phyloP scores from a whole-genome alignment of 805 yeast species.

The Cyberlindnera americana region DNA sequence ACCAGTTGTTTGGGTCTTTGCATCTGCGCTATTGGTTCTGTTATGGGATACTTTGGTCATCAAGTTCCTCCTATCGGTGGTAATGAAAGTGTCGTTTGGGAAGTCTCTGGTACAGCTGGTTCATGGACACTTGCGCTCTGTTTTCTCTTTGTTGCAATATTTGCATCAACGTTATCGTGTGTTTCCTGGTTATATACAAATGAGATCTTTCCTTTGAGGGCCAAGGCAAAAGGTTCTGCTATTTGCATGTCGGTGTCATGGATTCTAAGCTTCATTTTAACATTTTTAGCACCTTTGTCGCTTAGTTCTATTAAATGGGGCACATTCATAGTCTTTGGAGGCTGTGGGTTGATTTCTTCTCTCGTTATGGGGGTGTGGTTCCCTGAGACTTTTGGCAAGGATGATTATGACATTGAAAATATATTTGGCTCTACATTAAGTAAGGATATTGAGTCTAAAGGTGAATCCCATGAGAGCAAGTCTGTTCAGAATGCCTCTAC shows the following conservation, averaged over 20 bases:
- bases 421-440: slow-evolving; percentile 19
- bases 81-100: slow-evolving; percentile 35
- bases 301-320: slow-evolving; percentile 37
- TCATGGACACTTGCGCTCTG: slow-evolving; percentile 42
- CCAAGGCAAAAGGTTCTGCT: slow-evolving; percentile 45
- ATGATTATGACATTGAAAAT: slow-evolving; percentile 26
- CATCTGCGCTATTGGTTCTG: slow-evolving; percentile 32
- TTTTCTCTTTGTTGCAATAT: slow-evolving; percentile 42
- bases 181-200: slow-evolving; percentile 48
- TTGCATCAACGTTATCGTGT: slow-evolving; percentile 43
- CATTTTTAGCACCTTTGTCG: slow-evolving; percentile 38
- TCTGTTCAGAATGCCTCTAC: too few relatives aligned
- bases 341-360: slow-evolving; percentile 32
- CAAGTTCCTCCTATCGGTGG: slow-evolving; percentile 30
- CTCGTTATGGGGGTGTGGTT: slow-evolving; percentile 31
- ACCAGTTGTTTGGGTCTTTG: slow-evolving; percentile 34
- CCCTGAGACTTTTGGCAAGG: slow-evolving; percentile 42
- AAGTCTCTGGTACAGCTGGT: slow-evolving; percentile 37
- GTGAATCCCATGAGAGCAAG: neutral
- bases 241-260: slow-evolving; percentile 45
- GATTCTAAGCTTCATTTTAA: slow-evolving; percentile 36
- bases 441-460: slow-evolving; percentile 1
- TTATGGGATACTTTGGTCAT: slow-evolving; percentile 37
- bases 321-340: slow-evolving; percentile 38
- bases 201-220: slow-evolving; percentile 44